Percentiles rank a stretch among this genome's conserved stretches.
These are phyloP conservation scores for Perkinsus marinus DNA, from an alignment of 169 alveolate genomes.

Conservation along the genomic window DNA sequence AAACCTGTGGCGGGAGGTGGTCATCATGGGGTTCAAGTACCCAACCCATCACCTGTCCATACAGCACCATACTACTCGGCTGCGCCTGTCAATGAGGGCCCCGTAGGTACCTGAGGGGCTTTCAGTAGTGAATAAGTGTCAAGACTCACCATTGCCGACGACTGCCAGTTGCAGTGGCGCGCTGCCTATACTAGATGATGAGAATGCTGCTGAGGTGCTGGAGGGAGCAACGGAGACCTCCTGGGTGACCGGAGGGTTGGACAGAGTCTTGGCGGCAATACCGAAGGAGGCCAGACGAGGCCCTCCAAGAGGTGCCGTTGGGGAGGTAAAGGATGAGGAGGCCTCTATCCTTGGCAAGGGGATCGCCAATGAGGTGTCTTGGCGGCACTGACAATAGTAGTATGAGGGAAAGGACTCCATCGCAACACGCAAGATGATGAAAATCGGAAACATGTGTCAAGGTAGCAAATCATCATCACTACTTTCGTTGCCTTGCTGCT, in stretches of 20 bases:
- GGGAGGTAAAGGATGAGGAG: neutral
- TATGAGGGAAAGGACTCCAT: no score
- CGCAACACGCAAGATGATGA: no score
- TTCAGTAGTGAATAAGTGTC: neutral
- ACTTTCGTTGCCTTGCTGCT: neutral
- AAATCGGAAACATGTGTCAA: neutral
- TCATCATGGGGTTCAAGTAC: neutral
- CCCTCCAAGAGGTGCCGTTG: neutral
- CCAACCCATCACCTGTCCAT: neutral
- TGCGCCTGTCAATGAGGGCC: slow-evolving; percentile 1
- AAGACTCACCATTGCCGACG: neutral
- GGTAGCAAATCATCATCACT: neutral
- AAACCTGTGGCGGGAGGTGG: neutral
- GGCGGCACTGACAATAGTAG: neutral
- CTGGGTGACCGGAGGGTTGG: neutral
- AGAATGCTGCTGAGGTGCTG: neutral
- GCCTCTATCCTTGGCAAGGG: neutral
- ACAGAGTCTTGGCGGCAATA: neutral
- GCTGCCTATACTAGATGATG: neutral
- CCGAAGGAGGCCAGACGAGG: neutral
- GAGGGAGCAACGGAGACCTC: neutral
- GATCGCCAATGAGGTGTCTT: neutral
- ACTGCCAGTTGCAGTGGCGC: neutral
- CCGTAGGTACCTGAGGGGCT: neutral
- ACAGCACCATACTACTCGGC: slow-evolving; percentile 8